These are phyloP conservation scores for Rhizopogon vinicolor DNA, from an alignment of 768 basidiomycete species.

Conservation along the genomic window DNA sequence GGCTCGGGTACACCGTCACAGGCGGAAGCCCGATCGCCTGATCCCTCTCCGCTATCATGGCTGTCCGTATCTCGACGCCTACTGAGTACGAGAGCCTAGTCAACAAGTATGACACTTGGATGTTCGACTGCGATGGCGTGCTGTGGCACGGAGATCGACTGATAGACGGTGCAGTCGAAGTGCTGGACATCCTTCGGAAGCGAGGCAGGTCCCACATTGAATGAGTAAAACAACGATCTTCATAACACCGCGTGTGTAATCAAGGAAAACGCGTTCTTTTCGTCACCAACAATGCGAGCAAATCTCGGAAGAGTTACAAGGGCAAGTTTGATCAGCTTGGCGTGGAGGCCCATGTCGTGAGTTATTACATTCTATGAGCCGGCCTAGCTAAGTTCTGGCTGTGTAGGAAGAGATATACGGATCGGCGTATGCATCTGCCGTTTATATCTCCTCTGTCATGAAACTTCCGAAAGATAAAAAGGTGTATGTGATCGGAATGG, in stretches of 20 bases:
- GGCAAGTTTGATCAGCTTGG: slow-evolving; percentile 88
- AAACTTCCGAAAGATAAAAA: slow-evolving; percentile 88
- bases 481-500: slow-evolving; percentile 93
- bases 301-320: slow-evolving; percentile 86
- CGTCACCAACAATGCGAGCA: slow-evolving; percentile 96
- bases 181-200: slow-evolving; percentile 65
- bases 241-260: not conserved
- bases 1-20: not conserved
- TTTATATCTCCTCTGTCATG: slow-evolving; percentile 84
- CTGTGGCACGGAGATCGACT: slow-evolving; percentile 83
- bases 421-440: slow-evolving; percentile 83
- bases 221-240: slow-evolving; percentile 1
- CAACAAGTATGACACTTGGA: slow-evolving; percentile 84
- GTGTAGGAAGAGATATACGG: slow-evolving; percentile 94
- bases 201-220: slow-evolving; percentile 47
- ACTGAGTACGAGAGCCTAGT: slow-evolving; percentile 47
- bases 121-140: slow-evolving; percentile 96
- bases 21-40: not conserved
- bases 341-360: slow-evolving; percentile 77
- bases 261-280: slow-evolving; percentile 82
- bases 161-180: slow-evolving; percentile 75
- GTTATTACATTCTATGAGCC: slow-evolving; percentile 17
- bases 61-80: slow-evolving; percentile 23
- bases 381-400: not conserved
- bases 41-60: slow-evolving; percentile 13